These are phyloP conservation scores for Camelina hispida DNA, from an alignment of 345 rosid genomes.

Conservation along the genomic window DNA sequence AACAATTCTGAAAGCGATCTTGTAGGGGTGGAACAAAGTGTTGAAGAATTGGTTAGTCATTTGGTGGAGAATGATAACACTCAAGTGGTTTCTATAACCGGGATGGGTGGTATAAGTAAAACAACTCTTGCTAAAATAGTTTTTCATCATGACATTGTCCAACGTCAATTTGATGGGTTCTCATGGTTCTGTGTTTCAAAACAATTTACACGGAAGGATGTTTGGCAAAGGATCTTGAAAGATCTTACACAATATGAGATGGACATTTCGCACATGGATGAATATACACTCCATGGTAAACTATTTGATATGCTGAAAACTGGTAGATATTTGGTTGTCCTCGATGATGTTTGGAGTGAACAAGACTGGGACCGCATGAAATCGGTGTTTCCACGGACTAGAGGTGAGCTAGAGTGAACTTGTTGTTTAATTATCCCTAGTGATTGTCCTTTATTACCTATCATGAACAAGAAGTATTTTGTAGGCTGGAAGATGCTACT, in stretches of 20 bases:
- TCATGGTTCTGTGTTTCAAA: neutral
- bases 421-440: no score
- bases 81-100: neutral
- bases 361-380: no score
- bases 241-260: neutral
- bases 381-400: no score
- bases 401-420: no score
- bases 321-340: no score
- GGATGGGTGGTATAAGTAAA: neutral
- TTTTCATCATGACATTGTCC: neutral
- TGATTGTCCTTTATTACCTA: no score
- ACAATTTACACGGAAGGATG: neutral
- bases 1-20: constrained; percentile 40
- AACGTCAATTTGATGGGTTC: neutral
- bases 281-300: no score
- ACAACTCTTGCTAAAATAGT: neutral
- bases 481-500: neutral
- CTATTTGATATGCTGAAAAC: no score
- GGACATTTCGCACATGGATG: no score
- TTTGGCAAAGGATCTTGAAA: neutral
- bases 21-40: constrained; percentile 50
- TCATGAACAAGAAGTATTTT: no score
- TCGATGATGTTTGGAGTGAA: no score
- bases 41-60: constrained; percentile 29
- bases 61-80: neutral